Base-by-base conservation (phyloP, 768 basidiomycete genomes). In the Hygrocybe punicea region DNA sequence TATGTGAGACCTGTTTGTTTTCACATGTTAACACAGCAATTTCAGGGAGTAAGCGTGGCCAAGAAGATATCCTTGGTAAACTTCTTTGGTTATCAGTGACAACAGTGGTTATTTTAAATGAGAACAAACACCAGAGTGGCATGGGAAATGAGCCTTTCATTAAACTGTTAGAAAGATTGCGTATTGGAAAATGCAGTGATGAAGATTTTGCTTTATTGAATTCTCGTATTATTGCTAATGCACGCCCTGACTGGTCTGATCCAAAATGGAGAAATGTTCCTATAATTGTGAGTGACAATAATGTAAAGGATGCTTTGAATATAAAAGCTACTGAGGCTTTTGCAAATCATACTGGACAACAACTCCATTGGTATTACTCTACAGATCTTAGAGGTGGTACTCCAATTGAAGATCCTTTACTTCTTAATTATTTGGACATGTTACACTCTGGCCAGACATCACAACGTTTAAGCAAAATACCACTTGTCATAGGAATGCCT, bases 211-310 rank as follows among this genome's bases (percentile, higher is more conserved):
- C 53, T 0, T 21, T 71, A 6, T 48, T 74, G 1, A 54, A 54
- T 2, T 23, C 58, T 0, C 45, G 68, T 14, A 1, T 68, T 0
- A 5, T 73, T 0, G n/a, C 52, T 2, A 54, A 53, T 4, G n/a
- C 51, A 0, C 23, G 29, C 0, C 40, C 57, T 3, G 17, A 67
- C 13, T 58, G 48, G 57, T n/a, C n/a, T 0, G 8, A 46, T 3
- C 10, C 35, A 0, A n/a, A 55, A 8, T 75, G 73, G 72, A 19
- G 23, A 13, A 8, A 65, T 9, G 66, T 67, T 0, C 73, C 75
- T 0, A 62, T 76, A 3, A 75, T 78, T 55, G 73, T 78, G 0
- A 66, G 62, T 1, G 65, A 67, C 2, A 78, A 78, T 62, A 69
- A 62, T 1, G 47, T 60, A 0, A 77, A 77, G 51, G 76, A 77